These are phyloP conservation scores for Candida dubliniensis DNA, from an alignment of 1,139 yeast genomes.

Conservation along the genomic window DNA sequence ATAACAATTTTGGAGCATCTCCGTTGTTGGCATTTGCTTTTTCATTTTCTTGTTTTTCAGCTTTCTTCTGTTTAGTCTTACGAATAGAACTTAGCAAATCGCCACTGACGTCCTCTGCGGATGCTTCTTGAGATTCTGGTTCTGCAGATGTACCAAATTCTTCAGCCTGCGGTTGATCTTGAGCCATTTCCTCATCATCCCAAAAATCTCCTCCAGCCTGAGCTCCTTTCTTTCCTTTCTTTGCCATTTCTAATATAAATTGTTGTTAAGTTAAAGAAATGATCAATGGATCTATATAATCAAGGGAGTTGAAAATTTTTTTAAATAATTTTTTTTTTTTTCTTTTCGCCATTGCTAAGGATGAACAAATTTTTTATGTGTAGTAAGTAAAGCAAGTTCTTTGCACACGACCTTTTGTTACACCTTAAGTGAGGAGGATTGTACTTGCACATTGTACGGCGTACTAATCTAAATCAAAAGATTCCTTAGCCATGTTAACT, in stretches of 20 bases:
- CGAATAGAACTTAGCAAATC: conserved; percentile 85
- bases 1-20: conserved; percentile 72
- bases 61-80: conserved; percentile 76
- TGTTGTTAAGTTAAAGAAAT: background rate
- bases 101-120: conserved; percentile 49
- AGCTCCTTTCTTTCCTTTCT: conserved; percentile 53
- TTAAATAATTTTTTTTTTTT: background rate
- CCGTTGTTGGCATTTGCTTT: conserved; percentile 32
- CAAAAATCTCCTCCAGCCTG: conserved; percentile 68
- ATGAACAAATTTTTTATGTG: no score
- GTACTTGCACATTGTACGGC: no score
- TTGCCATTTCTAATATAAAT: conserved; percentile 32
- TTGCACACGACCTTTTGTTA: no score
- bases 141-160: conserved; percentile 45
- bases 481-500: no score
- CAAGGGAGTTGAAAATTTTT: conserved; percentile 5
- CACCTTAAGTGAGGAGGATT: no score
- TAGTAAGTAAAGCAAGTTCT: no score
- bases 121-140: conserved; percentile 31
- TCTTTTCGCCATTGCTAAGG: background rate
- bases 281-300: background rate
- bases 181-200: conserved; percentile 74
- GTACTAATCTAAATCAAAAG: no score
- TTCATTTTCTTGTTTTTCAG: conserved; percentile 53
- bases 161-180: conserved; percentile 56